Percentiles rank a stretch among this genome's conserved stretches.
These are phyloP conservation scores for Cantharellus anzutake DNA, from an alignment of 768 basidiomycete genomes.

Conservation along the genomic window DNA sequence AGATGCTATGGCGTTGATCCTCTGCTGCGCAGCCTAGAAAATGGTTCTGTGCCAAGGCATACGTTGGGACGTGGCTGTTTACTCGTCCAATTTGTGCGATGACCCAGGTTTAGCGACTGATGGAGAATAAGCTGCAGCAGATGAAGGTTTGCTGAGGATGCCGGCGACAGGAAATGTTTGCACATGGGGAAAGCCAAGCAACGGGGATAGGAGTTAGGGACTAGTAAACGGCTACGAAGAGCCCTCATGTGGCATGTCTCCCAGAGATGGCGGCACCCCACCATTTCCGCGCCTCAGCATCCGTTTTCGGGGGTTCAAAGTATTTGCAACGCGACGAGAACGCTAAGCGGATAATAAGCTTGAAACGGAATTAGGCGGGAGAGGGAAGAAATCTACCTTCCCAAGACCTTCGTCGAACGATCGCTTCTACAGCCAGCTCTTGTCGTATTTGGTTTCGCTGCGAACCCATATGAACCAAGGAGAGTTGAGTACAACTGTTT, in stretches of 20 bases:
- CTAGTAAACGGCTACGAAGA: too few species aligned
- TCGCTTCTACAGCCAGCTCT: conserved; percentile 52
- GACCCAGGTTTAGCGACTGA: too few species aligned
- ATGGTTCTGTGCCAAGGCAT: too few species aligned
- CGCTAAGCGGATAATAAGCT: conserved; percentile 24
- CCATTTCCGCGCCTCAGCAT: conserved; percentile 12
- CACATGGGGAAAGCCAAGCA: too few species aligned
- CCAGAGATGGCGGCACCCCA: conserved; percentile 10
- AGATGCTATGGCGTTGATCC: too few species aligned
- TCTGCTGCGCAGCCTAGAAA: too few species aligned
- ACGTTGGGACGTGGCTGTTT: too few species aligned
- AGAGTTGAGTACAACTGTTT: background rate
- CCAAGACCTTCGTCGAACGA: conserved; percentile 47
- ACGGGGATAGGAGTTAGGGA: too few species aligned
- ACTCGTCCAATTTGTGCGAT: too few species aligned
- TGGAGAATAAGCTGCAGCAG: too few species aligned
- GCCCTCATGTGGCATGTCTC: background rate
- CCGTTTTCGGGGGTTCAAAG: conserved; percentile 38
- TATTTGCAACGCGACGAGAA: conserved; percentile 65
- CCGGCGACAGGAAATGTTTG: too few species aligned
- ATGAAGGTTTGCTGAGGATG: too few species aligned
- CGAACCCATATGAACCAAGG: background rate
- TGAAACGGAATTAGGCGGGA: conserved; percentile 7
- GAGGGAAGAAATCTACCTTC: conserved; percentile 34
- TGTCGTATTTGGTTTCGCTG: conserved; percentile 60